These are phyloP conservation scores for Sideroxylon spinosum DNA, from an alignment of 179 eudicot genomes.

Conservation along the genomic window DNA sequence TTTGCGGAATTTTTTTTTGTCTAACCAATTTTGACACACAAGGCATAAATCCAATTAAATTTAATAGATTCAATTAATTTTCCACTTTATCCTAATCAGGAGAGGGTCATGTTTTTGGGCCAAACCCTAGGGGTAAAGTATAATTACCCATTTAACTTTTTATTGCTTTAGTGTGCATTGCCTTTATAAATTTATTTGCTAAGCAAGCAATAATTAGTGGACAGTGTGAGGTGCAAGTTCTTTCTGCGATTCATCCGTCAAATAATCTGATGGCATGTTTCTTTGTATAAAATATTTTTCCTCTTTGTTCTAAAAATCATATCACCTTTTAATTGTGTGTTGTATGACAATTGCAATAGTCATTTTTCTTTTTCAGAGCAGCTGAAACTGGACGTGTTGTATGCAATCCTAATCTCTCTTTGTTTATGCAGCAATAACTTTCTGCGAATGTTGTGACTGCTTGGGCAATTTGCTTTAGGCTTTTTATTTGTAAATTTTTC, in stretches of 20 bases:
- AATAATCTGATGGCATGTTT: too few species aligned
- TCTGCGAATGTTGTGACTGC: background rate
- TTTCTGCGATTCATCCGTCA: background rate
- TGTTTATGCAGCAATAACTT: background rate
- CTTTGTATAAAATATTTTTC: too few species aligned
- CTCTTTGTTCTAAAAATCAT: background rate
- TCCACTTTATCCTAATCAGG: too few species aligned
- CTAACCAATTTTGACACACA: too few species aligned
- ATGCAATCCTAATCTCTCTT: background rate
- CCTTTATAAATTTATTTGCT: background rate
- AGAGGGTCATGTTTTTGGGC: too few species aligned
- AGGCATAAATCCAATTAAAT: too few species aligned
- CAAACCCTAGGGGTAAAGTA: too few species aligned
- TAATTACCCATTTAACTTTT: too few species aligned
- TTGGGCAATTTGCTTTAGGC: slow-evolving; percentile 11
- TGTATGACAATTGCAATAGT: background rate
- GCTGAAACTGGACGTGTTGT: background rate
- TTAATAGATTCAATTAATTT: too few species aligned
- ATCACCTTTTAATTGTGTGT: background rate
- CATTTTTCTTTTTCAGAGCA: background rate
- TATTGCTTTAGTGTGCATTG: background rate
- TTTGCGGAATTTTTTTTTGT: too few species aligned
- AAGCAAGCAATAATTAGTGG: background rate
- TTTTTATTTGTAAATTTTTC: background rate
- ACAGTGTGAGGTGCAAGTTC: background rate